Evolutionary conservation across 306 rosid species (phyloP).

Genomic region (Senna tora): DNA sequence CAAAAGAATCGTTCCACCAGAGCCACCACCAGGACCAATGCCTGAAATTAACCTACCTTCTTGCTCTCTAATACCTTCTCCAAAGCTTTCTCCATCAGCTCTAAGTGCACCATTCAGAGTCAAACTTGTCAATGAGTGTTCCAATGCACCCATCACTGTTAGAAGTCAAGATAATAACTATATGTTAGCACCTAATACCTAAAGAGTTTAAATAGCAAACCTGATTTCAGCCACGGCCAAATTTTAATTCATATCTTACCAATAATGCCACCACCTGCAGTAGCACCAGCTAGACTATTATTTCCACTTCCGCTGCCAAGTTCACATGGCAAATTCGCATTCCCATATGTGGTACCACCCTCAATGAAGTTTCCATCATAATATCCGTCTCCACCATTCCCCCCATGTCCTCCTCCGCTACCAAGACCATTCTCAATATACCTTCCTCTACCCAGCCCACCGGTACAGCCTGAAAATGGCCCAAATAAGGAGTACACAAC

Average conservation of each 20-base stretch:
- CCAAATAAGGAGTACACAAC: slow-evolving; percentile 38
- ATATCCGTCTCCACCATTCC: slow-evolving; percentile 93
- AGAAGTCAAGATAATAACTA: slow-evolving; percentile 37
- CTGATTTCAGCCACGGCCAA: slow-evolving; percentile 19
- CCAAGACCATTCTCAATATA: slow-evolving; percentile 71
- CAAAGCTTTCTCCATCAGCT: slow-evolving; percentile 92
- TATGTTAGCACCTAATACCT: slow-evolving; percentile 5
- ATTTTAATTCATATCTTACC: slow-evolving; percentile 58
- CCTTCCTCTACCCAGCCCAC: slow-evolving; percentile 85
- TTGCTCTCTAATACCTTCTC: slow-evolving; percentile 53
- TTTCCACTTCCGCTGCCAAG: slow-evolving; percentile 99
- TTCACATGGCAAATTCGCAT: slow-evolving; percentile 91
- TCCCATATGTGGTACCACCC: slow-evolving; percentile 82
- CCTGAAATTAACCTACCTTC: slow-evolving; percentile 48
- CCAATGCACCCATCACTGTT: slow-evolving; percentile 92
- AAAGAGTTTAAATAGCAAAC: slow-evolving; percentile 9
- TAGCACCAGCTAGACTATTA: slow-evolving; percentile 78
- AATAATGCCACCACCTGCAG: slow-evolving; percentile 93
- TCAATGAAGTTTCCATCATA: slow-evolving; percentile 75
- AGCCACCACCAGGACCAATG: slow-evolving; percentile 96
- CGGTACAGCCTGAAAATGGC: slow-evolving; percentile 72
- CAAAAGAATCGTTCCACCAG: slow-evolving; percentile 94
- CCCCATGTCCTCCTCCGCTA: slow-evolving; percentile 97
- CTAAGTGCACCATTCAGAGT: slow-evolving; percentile 72
- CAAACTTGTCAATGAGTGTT: slow-evolving; percentile 77